These are phyloP conservation scores for Halenospora varia DNA, from an alignment of 495 filamentous ascomycete species.

Conservation along the genomic window DNA sequence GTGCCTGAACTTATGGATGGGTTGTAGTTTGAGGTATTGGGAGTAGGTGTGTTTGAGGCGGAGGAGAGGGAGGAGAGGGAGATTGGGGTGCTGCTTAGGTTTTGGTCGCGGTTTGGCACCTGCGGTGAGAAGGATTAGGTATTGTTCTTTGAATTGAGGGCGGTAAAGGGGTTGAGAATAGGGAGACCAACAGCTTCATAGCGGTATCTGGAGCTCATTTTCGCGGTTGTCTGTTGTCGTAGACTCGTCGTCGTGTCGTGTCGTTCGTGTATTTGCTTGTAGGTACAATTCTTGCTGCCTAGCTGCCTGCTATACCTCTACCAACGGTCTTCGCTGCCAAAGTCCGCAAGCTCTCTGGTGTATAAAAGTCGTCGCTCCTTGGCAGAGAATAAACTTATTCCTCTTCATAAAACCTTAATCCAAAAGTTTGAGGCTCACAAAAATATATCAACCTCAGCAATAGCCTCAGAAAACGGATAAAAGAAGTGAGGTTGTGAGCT, in stretches of 20 bases:
- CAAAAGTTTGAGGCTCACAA: neutral
- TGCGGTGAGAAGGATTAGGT: neutral
- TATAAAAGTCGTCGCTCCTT: neutral
- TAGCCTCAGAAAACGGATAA: neutral
- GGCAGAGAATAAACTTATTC: neutral
- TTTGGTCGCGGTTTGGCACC: neutral
- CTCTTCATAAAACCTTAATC: neutral
- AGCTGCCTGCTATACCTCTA: neutral
- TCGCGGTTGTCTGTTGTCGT: neutral
- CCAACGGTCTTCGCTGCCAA: too few species aligned
- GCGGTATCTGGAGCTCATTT: constrained; percentile 2
- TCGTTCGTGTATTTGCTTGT: neutral
- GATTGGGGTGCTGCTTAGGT: neutral
- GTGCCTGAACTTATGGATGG: neutral
- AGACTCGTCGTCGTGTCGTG: neutral
- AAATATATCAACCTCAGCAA: neutral
- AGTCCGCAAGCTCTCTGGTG: too few species aligned
- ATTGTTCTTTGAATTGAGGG: neutral
- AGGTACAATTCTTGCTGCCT: neutral
- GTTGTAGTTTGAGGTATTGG: neutral
- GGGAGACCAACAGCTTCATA: constrained; percentile 3
- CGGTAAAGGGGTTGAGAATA: too few species aligned
- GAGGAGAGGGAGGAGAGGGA: neutral
- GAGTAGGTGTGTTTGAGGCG: neutral
- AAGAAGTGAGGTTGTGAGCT: neutral